phyloP scores from a whole-genome alignment of 2,329 filamentous ascomycete species.

The Dactylellina leptospora region DNA sequence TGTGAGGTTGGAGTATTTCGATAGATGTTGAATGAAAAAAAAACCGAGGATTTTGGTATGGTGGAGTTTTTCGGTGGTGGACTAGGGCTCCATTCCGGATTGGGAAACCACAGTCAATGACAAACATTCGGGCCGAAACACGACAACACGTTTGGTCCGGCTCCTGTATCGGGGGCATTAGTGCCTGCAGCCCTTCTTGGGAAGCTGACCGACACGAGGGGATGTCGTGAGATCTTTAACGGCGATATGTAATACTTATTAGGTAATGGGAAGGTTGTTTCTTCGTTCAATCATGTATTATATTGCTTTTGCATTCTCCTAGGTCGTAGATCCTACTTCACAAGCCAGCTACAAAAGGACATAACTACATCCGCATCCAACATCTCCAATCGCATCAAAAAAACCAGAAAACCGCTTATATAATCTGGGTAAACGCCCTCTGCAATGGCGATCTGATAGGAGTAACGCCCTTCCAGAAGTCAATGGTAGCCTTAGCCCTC shows the following conservation, averaged over 20 bases:
- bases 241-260: too few relatives aligned
- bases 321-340: not conserved
- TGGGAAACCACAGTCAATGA: conserved; percentile 48
- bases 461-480: conserved; percentile 95
- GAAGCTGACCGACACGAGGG: too few relatives aligned
- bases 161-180: too few relatives aligned
- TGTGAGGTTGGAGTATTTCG: too few relatives aligned
- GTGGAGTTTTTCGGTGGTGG: conserved; percentile 6
- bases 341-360: not conserved
- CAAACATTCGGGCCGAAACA: conserved; percentile 27
- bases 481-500: conserved; percentile 87
- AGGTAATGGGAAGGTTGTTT: too few relatives aligned
- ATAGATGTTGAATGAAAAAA: conserved; percentile 3
- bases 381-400: not conserved
- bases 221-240: too few relatives aligned
- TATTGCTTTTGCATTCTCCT: not conserved
- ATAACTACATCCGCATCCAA: not conserved
- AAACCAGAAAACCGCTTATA: conserved; percentile 67
- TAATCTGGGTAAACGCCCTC: conserved; percentile 96
- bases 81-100: conserved; percentile 17
- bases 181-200: too few relatives aligned
- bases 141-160: conserved; percentile 32
- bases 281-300: too few relatives aligned
- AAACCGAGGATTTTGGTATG: conserved; percentile 13
- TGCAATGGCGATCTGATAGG: conserved; percentile 95